Evolutionary conservation across 1,284 basidiomycete species (phyloP).

Genomic region (Heterobasidion occidentale): DNA sequence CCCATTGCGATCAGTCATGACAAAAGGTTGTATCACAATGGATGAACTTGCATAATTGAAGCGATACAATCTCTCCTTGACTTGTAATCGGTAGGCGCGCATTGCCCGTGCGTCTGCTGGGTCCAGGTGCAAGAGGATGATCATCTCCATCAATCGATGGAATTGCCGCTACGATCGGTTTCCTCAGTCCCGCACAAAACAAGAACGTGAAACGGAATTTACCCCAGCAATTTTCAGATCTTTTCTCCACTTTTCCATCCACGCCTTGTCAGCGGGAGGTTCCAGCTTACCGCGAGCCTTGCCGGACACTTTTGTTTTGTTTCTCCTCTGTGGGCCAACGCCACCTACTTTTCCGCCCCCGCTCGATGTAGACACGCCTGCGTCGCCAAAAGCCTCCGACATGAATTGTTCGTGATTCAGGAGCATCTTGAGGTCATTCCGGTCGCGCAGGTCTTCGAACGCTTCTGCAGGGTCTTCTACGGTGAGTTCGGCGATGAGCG

Average conservation of each 20-base stretch:
- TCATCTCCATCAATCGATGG: conserved; percentile 87
- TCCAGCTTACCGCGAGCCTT: conserved; percentile 54
- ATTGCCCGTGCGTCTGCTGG: conserved; percentile 46
- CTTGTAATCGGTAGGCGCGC: conserved; percentile 72
- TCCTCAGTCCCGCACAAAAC: conserved; percentile 1
- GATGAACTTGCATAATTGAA: conserved; percentile 80
- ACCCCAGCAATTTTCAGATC: conserved; percentile 89
- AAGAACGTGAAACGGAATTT: conserved; percentile 19
- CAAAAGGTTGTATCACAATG: background rate
- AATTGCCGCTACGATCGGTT: conserved; percentile 75
- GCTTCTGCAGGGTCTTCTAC: conserved; percentile 97
- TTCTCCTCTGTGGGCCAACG: conserved; percentile 28
- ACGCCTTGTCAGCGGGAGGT: conserved; percentile 70
- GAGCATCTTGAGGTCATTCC: conserved; percentile 85
- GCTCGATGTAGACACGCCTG: conserved; percentile 23
- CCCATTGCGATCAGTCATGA: background rate
- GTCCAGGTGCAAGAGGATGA: conserved; percentile 72
- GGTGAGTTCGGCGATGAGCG: conserved; percentile 81
- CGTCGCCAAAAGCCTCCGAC: conserved; percentile 50
- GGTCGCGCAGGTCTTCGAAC: conserved; percentile 91
- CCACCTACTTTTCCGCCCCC: conserved; percentile 43
- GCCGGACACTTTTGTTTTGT: conserved; percentile 14
- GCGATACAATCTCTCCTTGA: conserved; percentile 89
- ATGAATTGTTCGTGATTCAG: conserved; percentile 57
- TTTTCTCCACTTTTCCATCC: conserved; percentile 75